Evolutionary conservation across 345 rosid species (phyloP).

Genomic region (Anacardium occidentale): DNA sequence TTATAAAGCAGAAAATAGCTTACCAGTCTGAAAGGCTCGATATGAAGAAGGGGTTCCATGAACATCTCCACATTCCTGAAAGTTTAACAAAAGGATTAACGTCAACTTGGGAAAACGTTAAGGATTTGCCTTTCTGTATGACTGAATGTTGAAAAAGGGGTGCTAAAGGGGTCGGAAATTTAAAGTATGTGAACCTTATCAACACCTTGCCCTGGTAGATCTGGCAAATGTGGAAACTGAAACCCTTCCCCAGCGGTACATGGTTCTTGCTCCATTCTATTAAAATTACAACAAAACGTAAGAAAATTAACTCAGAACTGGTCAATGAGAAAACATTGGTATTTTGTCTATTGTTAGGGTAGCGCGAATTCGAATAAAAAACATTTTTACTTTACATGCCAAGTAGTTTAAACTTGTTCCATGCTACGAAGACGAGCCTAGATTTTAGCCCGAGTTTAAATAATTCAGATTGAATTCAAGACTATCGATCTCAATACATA

Average conservation of each 20-base stretch:
- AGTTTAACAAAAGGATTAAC: neutral
- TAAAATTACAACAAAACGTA: neutral
- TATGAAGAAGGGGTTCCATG: slow-evolving; percentile 68
- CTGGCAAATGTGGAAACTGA: slow-evolving; percentile 68
- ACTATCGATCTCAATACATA: too few species aligned
- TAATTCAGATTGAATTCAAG: too few species aligned
- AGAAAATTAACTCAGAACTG: neutral
- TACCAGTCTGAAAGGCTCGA: slow-evolving; percentile 60
- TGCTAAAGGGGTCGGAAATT: neutral
- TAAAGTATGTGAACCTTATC: slow-evolving; percentile 46
- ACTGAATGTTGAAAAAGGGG: neutral
- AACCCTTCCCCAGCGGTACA: slow-evolving; percentile 70
- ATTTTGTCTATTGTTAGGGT: too few species aligned
- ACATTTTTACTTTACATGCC: too few species aligned
- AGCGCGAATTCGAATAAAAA: too few species aligned
- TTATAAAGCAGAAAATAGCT: neutral
- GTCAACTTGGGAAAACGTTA: neutral
- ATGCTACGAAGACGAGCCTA: too few species aligned
- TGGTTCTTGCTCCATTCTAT: slow-evolving; percentile 63
- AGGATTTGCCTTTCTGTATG: neutral
- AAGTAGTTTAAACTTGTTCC: too few species aligned
- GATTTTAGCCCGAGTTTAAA: too few species aligned
- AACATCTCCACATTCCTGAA: slow-evolving; percentile 80
- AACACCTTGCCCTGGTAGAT: slow-evolving; percentile 59
- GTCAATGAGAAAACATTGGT: too few species aligned